Evolutionary conservation across 2,329 filamentous ascomycete species (phyloP), one percentile per base, ranked within the genome.

Genomic region (Diplodia intermedia): DNA sequence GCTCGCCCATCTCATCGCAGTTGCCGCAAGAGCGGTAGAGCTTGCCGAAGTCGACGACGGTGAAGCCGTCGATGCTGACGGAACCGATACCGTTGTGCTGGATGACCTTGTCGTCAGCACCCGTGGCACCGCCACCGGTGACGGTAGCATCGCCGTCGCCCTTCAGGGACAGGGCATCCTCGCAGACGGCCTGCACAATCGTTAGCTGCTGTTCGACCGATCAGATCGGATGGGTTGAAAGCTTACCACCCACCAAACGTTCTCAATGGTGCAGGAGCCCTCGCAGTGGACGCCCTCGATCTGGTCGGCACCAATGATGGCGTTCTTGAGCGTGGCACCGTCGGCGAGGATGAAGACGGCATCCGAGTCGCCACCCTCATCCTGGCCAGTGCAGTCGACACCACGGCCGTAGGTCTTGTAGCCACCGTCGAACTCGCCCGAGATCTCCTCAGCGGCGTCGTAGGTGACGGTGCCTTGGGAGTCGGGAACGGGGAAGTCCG

Each of bases 331-430:
- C 26, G 82, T 84, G 36, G 81, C 85, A 36, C 85, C 85, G 62
- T 81, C 77, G 73, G 82, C 78, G 65, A 87, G 77, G 69, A 84
- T 78, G 80, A 86, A 86, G 74, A 86, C 84, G 55, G 85, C 82
- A 63, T 84, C 83, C 0, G 75, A 69, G 68, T 81, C 75, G 61
- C 77, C 81, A 67, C 82, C 82, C 72, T 85, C 83, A 11, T 72
- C 72, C 66, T 84, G 81, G 20, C 75, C 79, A 23, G 73, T 78
- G 67, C 67, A 68, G 50, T 29, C 33, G 9, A 68, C 67, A 57
- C 67, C 67, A 65, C 67, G 67, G 60, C 60, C 67, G 40, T 56
- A 68, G 38, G 67, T 68, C 67, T 68, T 36, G 60, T 65, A 63
- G 47, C 53, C 57, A 43, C 67, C 67, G 52, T 68, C 67, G 60